A percentile compares a stretch with the other conserved stretches of the same genome.
phyloP scores from a whole-genome alignment of 805 yeast species.

The Middelhovenomyces tepae region DNA sequence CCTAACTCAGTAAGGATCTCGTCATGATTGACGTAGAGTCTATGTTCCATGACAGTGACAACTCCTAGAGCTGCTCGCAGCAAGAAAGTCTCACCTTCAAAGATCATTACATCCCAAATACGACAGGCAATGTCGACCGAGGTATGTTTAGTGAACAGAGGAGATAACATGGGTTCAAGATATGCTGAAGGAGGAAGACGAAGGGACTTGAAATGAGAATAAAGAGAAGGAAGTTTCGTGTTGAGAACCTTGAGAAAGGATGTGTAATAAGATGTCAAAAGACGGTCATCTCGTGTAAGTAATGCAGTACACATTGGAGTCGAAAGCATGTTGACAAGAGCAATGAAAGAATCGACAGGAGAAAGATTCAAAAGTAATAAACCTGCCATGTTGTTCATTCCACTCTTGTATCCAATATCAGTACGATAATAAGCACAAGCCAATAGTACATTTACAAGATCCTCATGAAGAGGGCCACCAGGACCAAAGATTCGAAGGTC shows the following conservation, averaged over 20 bases:
- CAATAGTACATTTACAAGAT: slow-evolving; percentile 28
- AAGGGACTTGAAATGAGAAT: slow-evolving; percentile 40
- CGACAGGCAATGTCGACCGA: slow-evolving; percentile 40
- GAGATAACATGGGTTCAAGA: slow-evolving; percentile 36
- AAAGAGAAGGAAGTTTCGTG: slow-evolving; percentile 37
- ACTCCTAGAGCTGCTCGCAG: slow-evolving; percentile 47
- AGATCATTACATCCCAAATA: slow-evolving; percentile 49
- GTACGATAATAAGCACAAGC: slow-evolving; percentile 25
- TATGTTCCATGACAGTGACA: slow-evolving; percentile 39
- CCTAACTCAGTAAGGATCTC: slow-evolving; percentile 38
- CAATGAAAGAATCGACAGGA: slow-evolving; percentile 31
- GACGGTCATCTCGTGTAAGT: slow-evolving; percentile 23
- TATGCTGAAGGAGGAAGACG: slow-evolving; percentile 36
- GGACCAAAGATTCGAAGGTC: slow-evolving; percentile 31
- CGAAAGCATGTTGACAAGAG: slow-evolving; percentile 33
- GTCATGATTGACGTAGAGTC: slow-evolving; percentile 41
- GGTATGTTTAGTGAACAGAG: slow-evolving; percentile 39
- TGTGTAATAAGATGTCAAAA: slow-evolving; percentile 32
- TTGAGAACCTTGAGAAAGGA: slow-evolving; percentile 43
- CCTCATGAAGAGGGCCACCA: slow-evolving; percentile 27
- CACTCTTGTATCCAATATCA: slow-evolving; percentile 28
- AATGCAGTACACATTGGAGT: slow-evolving; percentile 29
- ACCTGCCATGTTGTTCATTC: slow-evolving; percentile 34
- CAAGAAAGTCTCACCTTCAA: slow-evolving; percentile 53
- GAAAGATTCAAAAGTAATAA: slow-evolving; percentile 32